Conservation (phyloP, 2,329 filamentous ascomycete genomes). For the Pestalotiopsis sp. region DNA sequence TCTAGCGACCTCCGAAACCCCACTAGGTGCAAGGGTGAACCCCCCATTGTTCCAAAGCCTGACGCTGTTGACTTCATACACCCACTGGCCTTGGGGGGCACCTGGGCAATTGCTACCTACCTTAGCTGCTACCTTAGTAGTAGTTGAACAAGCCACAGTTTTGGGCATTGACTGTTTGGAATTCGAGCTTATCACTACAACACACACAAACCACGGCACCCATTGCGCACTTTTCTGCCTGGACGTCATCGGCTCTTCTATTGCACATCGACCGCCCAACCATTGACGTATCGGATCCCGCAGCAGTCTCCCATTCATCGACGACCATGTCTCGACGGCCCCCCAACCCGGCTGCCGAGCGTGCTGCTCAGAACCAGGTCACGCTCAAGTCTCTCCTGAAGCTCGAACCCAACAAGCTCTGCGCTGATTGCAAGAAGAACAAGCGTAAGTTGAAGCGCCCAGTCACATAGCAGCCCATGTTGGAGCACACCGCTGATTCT, state of each 20-base stretch:
- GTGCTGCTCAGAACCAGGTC: slow-evolving; percentile 88
- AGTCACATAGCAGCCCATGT: slow-evolving; percentile 2
- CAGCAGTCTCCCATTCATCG: not conserved
- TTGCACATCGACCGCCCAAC: not conserved
- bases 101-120: not conserved
- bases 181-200: not conserved
- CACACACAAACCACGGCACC: not conserved
- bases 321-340: slow-evolving; percentile 74
- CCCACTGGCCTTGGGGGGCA: not conserved
- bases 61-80: not conserved
- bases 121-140: not conserved
- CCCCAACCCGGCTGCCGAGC: slow-evolving; percentile 78
- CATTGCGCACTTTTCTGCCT: not conserved
- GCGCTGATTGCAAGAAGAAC: slow-evolving; percentile 98
- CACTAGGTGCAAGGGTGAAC: not conserved
- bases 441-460: slow-evolving; percentile 69
- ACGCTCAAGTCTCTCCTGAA: slow-evolving; percentile 95
- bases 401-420: slow-evolving; percentile 92
- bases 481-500: slow-evolving; percentile 12
- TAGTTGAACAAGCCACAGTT: slow-evolving; percentile 10
- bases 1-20: not conserved
- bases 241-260: not conserved
- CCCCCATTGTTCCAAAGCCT: not conserved
- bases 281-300: not conserved
- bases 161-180: not conserved